Evolutionary conservation across 345 rosid species (phyloP).

Genomic region (Gossypium herbaceum): DNA sequence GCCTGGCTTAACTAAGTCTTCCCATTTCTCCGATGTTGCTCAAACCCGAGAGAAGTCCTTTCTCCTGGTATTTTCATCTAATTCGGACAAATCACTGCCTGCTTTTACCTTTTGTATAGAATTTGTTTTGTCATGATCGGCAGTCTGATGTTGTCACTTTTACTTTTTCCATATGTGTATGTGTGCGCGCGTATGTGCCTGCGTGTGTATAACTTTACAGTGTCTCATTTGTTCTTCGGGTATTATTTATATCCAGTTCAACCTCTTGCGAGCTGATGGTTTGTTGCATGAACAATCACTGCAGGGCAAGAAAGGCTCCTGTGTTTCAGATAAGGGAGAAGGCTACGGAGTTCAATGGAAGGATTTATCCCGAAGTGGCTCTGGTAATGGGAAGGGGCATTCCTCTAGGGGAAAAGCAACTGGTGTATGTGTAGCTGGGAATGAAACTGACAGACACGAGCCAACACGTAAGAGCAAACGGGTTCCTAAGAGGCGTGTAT

Average conservation of each 20-base stretch:
- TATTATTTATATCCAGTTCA: neutral
- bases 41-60: conserved; percentile 22
- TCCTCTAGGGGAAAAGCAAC: conserved; percentile 30
- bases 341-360: conserved; percentile 39
- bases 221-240: neutral
- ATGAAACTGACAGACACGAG: conserved; percentile 28
- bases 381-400: conserved; percentile 34
- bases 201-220: neutral
- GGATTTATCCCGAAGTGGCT: conserved; percentile 30
- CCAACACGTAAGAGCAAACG: conserved; percentile 50
- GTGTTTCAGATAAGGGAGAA: conserved; percentile 28
- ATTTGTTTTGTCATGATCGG: neutral
- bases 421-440: conserved; percentile 24
- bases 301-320: conserved; percentile 33
- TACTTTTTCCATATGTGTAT: neutral
- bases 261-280: neutral
- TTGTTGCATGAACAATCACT: conserved; percentile 8
- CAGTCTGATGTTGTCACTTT: neutral
- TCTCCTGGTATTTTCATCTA: conserved; percentile 4
- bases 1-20: conserved; percentile 8
- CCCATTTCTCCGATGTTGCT: conserved; percentile 17
- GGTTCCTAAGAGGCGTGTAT: conserved; percentile 44
- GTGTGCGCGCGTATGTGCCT: accelerated
- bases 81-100: conserved; percentile 2
- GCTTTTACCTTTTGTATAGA: neutral